A percentile compares a stretch with the other conserved stretches of the same genome.
Evolutionary conservation across 2,329 filamentous ascomycete species (phyloP).

Genomic region (Aspergillus pseudoterreus): DNA sequence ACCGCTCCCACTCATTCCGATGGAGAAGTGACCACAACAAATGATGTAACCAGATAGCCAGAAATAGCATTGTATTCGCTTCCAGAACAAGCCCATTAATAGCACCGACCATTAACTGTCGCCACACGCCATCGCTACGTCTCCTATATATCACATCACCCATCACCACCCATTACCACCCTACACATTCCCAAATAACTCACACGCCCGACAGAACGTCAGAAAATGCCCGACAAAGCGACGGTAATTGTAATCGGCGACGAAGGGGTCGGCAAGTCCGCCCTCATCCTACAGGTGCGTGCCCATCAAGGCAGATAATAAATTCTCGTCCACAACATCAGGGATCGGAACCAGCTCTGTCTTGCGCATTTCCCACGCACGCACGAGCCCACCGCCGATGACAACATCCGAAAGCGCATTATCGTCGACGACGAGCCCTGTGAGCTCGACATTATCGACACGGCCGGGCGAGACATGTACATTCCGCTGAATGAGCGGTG

Average conservation of each 20-base stretch:
- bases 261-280: slow-evolving; percentile 3
- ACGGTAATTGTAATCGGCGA: not conserved
- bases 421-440: not conserved
- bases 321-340: not conserved
- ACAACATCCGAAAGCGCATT: not conserved
- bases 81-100: no score
- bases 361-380: not conserved
- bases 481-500: not conserved
- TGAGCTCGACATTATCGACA: not conserved
- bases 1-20: no score
- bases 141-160: no score
- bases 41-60: no score
- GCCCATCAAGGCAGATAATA: not conserved
- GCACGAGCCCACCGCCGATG: not conserved
- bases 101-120: no score
- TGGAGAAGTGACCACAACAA: no score
- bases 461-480: not conserved
- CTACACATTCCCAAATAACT: not conserved
- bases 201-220: not conserved
- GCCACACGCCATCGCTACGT: no score
- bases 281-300: not conserved
- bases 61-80: no score
- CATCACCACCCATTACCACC: not conserved
- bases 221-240: not conserved
- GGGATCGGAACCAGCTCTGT: not conserved